These are phyloP conservation scores for Canariomyces notabilis DNA, from an alignment of 2,329 filamentous ascomycete genomes.

Conservation along the genomic window DNA sequence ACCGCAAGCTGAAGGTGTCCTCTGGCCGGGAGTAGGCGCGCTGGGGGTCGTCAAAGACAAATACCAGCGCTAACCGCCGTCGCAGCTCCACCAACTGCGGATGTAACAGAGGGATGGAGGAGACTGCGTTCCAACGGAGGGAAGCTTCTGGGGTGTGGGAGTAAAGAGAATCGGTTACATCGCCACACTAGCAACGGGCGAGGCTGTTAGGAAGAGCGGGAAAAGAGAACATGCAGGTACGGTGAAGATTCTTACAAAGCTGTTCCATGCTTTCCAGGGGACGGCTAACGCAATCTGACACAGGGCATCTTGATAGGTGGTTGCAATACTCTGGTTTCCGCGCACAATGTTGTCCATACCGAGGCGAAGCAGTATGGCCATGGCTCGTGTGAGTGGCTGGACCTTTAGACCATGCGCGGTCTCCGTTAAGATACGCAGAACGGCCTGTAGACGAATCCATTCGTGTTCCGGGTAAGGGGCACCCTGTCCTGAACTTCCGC, in stretches of 20 bases:
- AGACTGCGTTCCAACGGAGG: conserved; percentile 54
- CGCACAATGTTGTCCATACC: conserved; percentile 49
- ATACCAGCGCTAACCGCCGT: conserved; percentile 60
- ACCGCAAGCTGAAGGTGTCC: conserved; percentile 37
- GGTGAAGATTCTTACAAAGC: conserved; percentile 30
- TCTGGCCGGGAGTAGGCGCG: conserved; percentile 40
- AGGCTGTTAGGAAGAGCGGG: background rate
- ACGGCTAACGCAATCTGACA: conserved; percentile 40
- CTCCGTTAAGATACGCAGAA: conserved; percentile 39
- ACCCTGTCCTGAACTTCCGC: conserved; percentile 21
- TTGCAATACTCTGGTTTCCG: conserved; percentile 38
- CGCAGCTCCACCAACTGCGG: conserved; percentile 54
- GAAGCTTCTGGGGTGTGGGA: conserved; percentile 41
- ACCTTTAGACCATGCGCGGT: conserved; percentile 35
- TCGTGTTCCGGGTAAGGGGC: conserved; percentile 31
- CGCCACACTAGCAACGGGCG: conserved; percentile 36
- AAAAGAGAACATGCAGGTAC: background rate
- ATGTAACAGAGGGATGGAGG: conserved; percentile 51
- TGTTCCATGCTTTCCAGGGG: conserved; percentile 32
- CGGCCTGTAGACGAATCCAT: conserved; percentile 42
- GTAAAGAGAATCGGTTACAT: conserved; percentile 45
- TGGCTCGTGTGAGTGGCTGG: conserved; percentile 35
- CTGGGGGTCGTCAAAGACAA: conserved; percentile 44
- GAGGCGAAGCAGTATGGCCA: conserved; percentile 49
- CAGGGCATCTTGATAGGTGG: conserved; percentile 39